These are phyloP conservation scores for Suhomyces vadensis DNA, from an alignment of 805 yeast species.

Conservation along the genomic window DNA sequence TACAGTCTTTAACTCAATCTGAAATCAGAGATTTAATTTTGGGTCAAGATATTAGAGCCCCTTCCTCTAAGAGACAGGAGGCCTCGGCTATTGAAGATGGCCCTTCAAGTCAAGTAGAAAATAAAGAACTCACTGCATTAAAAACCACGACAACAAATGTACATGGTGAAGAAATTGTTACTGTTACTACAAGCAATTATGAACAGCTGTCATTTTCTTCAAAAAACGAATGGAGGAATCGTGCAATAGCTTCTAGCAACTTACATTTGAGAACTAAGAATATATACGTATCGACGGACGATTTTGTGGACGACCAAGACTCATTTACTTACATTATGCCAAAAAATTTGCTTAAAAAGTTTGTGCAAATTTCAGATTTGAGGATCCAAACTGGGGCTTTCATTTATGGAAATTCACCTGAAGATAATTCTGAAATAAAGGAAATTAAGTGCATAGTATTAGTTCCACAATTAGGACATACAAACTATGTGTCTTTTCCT, in stretches of 20 bases:
- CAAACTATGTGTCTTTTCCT: slow-evolving; percentile 65
- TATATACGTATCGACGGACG: slow-evolving; percentile 70
- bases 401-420: slow-evolving; percentile 77
- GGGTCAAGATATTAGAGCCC: slow-evolving; percentile 92
- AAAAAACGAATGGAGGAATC: slow-evolving; percentile 84
- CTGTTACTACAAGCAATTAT: slow-evolving; percentile 86
- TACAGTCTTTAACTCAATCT: slow-evolving; percentile 84
- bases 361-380: slow-evolving; percentile 78
- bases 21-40: slow-evolving; percentile 92
- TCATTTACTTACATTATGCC: slow-evolving; percentile 77
- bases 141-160: slow-evolving; percentile 84
- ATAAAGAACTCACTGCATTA: slow-evolving; percentile 65
- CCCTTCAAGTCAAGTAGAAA: slow-evolving; percentile 35
- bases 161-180: slow-evolving; percentile 94
- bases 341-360: slow-evolving; percentile 71
- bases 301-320: slow-evolving; percentile 41
- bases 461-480: slow-evolving; percentile 85
- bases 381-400: slow-evolving; percentile 81
- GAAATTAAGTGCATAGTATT: slow-evolving; percentile 75
- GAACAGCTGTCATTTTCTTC: slow-evolving; percentile 85
- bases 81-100: slow-evolving; percentile 68
- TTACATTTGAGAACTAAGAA: slow-evolving; percentile 70
- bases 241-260: slow-evolving; percentile 78
- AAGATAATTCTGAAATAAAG: slow-evolving; percentile 68
- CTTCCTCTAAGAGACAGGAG: slow-evolving; percentile 83